These are phyloP conservation scores for Solanum sejunctum DNA, from an alignment of 257 asterid species.

Conservation along the genomic window DNA sequence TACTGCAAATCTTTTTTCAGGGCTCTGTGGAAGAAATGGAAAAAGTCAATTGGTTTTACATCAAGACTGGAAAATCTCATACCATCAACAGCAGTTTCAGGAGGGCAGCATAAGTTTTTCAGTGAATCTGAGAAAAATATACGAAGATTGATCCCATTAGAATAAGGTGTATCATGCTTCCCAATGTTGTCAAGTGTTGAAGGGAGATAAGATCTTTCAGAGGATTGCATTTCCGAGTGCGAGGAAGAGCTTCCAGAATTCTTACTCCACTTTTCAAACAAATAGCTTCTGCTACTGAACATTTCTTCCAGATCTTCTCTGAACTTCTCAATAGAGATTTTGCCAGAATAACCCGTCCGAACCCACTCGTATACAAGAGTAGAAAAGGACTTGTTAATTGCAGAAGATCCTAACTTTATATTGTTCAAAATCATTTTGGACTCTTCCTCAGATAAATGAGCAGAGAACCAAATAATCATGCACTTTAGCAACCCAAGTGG, in stretches of 20 bases:
- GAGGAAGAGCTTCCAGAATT: slow-evolving; percentile 9
- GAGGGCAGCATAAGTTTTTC: slow-evolving; percentile 21
- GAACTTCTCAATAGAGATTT: slow-evolving; percentile 44
- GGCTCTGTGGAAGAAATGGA: slow-evolving; percentile 57
- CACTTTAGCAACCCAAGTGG: slow-evolving; percentile 77
- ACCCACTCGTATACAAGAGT: slow-evolving; percentile 29
- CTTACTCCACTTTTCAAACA: slow-evolving; percentile 30
- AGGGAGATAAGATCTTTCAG: neutral
- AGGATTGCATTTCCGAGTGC: neutral
- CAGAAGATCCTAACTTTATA: slow-evolving; percentile 30
- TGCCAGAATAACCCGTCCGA: slow-evolving; percentile 59
- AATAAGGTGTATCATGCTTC: slow-evolving; percentile 18
- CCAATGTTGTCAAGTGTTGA: neutral
- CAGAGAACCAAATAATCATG: slow-evolving; percentile 56
- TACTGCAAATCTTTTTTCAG: slow-evolving; percentile 47
- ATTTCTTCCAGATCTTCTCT: slow-evolving; percentile 37
- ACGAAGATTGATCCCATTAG: slow-evolving; percentile 28
- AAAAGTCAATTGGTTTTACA: slow-evolving; percentile 50
- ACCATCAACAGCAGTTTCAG: slow-evolving; percentile 19
- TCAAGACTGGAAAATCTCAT: slow-evolving; percentile 18
- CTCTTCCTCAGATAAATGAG: slow-evolving; percentile 50
- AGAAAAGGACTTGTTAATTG: slow-evolving; percentile 30
- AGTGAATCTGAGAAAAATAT: slow-evolving; percentile 40
- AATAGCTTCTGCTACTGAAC: slow-evolving; percentile 45
- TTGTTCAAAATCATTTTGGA: slow-evolving; percentile 33